Percentiles rank a stretch among this genome's conserved stretches.
These are phyloP conservation scores for Fusarium redolens DNA, from an alignment of 2,329 filamentous ascomycete genomes.

Conservation along the genomic window DNA sequence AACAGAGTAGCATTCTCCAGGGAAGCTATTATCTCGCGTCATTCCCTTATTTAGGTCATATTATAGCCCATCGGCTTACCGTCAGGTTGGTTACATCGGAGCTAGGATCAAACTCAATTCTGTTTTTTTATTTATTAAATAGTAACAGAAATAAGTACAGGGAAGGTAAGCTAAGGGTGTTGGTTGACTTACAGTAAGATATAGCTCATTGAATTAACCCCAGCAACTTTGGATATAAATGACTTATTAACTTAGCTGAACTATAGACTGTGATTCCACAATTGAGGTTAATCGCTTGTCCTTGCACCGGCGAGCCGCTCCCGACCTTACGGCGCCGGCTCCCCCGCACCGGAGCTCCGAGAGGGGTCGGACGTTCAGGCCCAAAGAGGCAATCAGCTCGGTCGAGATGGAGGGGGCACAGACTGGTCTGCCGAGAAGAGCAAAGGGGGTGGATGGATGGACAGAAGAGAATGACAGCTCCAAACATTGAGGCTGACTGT, in stretches of 20 bases:
- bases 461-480: conserved; percentile 4
- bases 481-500: conserved; percentile 19
- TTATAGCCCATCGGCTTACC: not conserved
- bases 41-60: not conserved
- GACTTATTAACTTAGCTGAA: not conserved
- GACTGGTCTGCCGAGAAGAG: not conserved
- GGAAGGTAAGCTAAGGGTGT: not conserved
- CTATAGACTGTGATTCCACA: not conserved
- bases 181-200: not conserved
- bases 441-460: not conserved
- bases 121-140: not conserved
- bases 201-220: not conserved
- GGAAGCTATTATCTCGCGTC: conserved; percentile 1
- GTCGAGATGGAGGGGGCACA: conserved; percentile 9
- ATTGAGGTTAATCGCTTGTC: not conserved
- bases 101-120: not conserved
- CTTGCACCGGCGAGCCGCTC: conserved; percentile 12
- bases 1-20: not conserved
- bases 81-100: conserved; percentile 3
- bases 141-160: conserved; percentile 3
- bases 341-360: conserved; percentile 23
- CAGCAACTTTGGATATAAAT: not conserved
- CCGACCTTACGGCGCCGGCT: conserved; percentile 18
- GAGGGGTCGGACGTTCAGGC: conserved; percentile 18
- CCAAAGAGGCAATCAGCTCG: conserved; percentile 26